Evolutionary conservation across 805 yeast species (phyloP), one percentile per base, ranked within the genome.

Genomic region (Scheffersomyces amazonensis): DNA sequence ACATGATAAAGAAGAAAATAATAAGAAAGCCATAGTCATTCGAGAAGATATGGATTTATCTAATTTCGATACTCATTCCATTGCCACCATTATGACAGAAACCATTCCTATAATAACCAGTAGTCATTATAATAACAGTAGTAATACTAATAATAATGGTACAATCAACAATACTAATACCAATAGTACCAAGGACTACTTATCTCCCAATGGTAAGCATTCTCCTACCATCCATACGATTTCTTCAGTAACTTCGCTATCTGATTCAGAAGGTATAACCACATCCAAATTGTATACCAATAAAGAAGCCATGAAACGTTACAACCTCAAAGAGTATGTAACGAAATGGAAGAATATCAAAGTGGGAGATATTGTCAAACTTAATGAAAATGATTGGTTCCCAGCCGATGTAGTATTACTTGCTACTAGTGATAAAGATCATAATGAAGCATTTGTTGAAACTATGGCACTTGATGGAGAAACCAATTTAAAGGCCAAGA

Each of bases 381-480:
- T 93, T 15, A 64, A 74, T 34, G 84, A 81, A 46, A 87, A 89
- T 62, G 98, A 93, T 43, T 86, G 96, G 85, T 75, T 91, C 5
- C 99, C 99, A 0, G 96, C 97, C 0, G 99, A 93, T 64, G 54
- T 93, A 2, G 56, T 93, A 2, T 50, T 93, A 2, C 54, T 93
- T 30, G 75, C 90, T 1, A 78, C 88, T 2, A 78, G 80, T 27
- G 75, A 74, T 32, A 42, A 39, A 44, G 89, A 83, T 28, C 76
- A 81, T 40, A 73, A 75, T 25, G 77, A 73, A 37, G 76, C 87
- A 1, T 87, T 78, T 47, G 80, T 90, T 15, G 99, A 93, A 59
- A 93, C 99, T 1, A 89, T 91, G 91, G 99, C 96, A 1, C 70
- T 93, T 34, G 99, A 93, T 62, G 99, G 99, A 35, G 99, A 93